Evolutionary conservation across 2,329 filamentous ascomycete species (phyloP).

Genomic region (Fusarium nisikadoi): DNA sequence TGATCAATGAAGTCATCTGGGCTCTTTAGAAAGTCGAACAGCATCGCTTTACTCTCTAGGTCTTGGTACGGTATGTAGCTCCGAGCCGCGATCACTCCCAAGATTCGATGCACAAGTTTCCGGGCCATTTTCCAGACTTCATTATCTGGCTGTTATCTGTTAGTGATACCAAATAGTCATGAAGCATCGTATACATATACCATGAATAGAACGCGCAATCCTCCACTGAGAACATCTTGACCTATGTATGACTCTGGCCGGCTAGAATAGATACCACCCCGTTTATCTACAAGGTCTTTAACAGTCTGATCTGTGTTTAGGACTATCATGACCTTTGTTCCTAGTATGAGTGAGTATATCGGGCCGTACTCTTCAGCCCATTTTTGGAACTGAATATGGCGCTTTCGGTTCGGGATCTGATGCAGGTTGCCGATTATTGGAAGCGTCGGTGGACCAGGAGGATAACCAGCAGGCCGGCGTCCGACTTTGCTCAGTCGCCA

Average conservation of each 20-base stretch:
- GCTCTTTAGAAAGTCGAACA: not conserved
- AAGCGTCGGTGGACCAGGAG: not conserved
- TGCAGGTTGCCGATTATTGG: not conserved
- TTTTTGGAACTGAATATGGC: not conserved
- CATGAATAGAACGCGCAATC: not conserved
- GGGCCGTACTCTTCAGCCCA: not conserved
- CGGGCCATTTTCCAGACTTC: not conserved
- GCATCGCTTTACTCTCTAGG: not conserved
- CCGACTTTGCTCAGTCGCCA: not conserved
- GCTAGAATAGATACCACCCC: not conserved
- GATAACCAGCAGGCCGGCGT: not conserved
- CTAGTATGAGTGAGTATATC: not conserved
- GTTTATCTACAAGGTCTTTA: not conserved
- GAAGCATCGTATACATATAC: not conserved
- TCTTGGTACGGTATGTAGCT: not conserved
- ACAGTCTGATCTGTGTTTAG: not conserved
- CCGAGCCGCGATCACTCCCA: not conserved
- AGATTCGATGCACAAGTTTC: not conserved
- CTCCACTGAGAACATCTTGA: not conserved
- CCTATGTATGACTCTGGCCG: not conserved
- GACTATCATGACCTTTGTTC: not conserved
- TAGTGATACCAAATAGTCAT: not conserved
- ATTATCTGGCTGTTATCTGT: not conserved
- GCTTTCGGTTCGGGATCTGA: not conserved
- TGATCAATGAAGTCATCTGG: not conserved